phyloP scores from a whole-genome alignment of 768 basidiomycete genomes.

The Hebeloma cylindrosporum region DNA sequence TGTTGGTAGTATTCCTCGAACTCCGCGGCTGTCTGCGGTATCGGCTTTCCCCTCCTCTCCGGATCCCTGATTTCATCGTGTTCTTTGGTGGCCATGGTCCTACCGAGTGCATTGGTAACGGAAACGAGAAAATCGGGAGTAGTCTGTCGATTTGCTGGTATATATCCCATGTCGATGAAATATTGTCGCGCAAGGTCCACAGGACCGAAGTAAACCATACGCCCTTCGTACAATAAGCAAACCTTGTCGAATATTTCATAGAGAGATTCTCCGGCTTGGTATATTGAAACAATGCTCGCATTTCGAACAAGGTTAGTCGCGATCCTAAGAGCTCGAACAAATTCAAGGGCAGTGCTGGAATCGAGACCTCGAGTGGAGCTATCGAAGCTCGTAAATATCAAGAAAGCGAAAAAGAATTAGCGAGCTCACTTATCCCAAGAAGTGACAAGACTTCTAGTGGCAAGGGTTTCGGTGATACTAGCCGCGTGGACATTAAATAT shows the following conservation, averaged over 20 bases:
- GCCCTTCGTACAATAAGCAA: slow-evolving; percentile 73
- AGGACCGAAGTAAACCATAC: slow-evolving; percentile 76
- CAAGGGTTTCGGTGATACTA: slow-evolving; percentile 54
- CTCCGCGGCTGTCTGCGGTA: slow-evolving; percentile 46
- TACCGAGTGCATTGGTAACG: slow-evolving; percentile 59
- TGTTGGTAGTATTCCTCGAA: slow-evolving; percentile 39
- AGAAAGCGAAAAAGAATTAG: neutral
- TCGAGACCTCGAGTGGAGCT: slow-evolving; percentile 69
- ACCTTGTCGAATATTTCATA: slow-evolving; percentile 70
- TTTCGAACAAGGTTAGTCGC: slow-evolving; percentile 54
- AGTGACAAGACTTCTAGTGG: slow-evolving; percentile 58
- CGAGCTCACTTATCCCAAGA: slow-evolving; percentile 75
- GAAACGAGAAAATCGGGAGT: slow-evolving; percentile 64
- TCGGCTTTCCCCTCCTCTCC: slow-evolving; percentile 25
- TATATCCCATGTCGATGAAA: slow-evolving; percentile 70
- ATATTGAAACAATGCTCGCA: slow-evolving; percentile 76
- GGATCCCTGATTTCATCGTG: slow-evolving; percentile 4
- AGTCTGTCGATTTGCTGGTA: slow-evolving; percentile 59
- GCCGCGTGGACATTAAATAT: neutral
- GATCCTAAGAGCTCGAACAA: slow-evolving; percentile 63
- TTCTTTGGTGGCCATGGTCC: slow-evolving; percentile 33
- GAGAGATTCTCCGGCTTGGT: slow-evolving; percentile 77
- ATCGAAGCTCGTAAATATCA: neutral
- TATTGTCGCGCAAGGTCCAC: slow-evolving; percentile 65
- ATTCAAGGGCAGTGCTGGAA: slow-evolving; percentile 73